These are phyloP conservation scores for Verticillium klebahnii DNA, from an alignment of 2,329 filamentous ascomycete species.

Conservation along the genomic window DNA sequence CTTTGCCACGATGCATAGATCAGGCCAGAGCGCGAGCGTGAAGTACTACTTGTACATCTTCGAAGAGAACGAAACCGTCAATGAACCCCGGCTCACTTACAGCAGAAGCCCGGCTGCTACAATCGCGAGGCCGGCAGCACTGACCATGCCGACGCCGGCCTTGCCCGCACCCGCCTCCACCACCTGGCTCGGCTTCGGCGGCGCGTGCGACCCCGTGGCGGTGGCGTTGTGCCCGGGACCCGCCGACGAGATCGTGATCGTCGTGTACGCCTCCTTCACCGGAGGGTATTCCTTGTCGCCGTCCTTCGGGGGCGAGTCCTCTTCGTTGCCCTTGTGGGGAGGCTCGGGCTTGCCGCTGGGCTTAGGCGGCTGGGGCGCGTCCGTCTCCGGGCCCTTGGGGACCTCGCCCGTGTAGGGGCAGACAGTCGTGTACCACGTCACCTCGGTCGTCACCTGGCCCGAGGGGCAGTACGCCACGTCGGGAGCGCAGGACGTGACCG, in stretches of 20 bases:
- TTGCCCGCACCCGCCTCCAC: slow-evolving; percentile 11
- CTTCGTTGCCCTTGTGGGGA: background rate
- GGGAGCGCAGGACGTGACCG: slow-evolving; percentile 10
- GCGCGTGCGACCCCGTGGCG: background rate
- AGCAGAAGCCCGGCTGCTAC: slow-evolving; percentile 2
- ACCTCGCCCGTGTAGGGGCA: slow-evolving; percentile 18
- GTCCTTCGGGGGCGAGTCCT: slow-evolving; percentile 9
- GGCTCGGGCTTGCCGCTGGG: background rate
- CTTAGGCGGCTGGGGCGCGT: background rate
- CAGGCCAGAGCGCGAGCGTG: too few species aligned
- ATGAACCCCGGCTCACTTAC: background rate
- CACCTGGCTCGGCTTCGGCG: slow-evolving; percentile 6
- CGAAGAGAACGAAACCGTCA: background rate
- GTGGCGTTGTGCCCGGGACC: background rate
- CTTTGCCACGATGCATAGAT: background rate
- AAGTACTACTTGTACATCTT: background rate
- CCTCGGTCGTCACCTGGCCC: slow-evolving; percentile 29
- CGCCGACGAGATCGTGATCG: slow-evolving; percentile 17
- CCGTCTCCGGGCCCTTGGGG: background rate
- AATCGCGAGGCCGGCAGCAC: slow-evolving; percentile 15
- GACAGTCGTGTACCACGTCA: slow-evolving; percentile 33
- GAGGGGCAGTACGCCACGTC: slow-evolving; percentile 5
- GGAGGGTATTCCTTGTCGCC: background rate
- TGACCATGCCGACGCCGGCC: slow-evolving; percentile 6
- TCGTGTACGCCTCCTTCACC: slow-evolving; percentile 15